These are phyloP conservation scores for Centrapalus pauciflorus DNA, from an alignment of 129 eudicot species.

Conservation along the genomic window DNA sequence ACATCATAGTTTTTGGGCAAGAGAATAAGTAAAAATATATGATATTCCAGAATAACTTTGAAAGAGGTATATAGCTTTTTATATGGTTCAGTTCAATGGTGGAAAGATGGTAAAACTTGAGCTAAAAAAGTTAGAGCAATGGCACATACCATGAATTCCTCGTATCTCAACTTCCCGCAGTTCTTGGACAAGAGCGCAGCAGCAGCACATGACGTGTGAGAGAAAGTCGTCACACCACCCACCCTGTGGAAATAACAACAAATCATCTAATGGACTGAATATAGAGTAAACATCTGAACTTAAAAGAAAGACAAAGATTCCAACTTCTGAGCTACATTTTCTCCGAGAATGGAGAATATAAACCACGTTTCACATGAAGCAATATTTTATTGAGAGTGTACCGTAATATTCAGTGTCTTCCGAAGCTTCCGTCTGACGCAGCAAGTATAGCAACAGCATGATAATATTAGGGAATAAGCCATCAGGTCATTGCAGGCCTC, in stretches of 20 bases:
- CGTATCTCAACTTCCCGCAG: constrained; percentile 88
- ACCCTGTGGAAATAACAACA: constrained; percentile 58
- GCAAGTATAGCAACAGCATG: constrained; percentile 97
- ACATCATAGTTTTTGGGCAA: too few relatives aligned
- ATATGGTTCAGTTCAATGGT: too few relatives aligned
- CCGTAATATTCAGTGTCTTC: constrained; percentile 66
- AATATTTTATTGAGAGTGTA: constrained; percentile 17
- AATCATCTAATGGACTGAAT: neutral
- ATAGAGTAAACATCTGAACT: neutral
- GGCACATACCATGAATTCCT: constrained; percentile 57
- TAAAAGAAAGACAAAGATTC: neutral
- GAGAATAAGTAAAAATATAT: too few relatives aligned
- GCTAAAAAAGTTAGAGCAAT: neutral
- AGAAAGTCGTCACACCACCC: constrained; percentile 90
- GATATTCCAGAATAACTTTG: too few relatives aligned
- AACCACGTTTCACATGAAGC: neutral
- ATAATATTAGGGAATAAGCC: constrained; percentile 88
- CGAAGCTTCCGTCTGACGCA: constrained; percentile 88
- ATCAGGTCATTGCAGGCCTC: constrained; percentile 84
- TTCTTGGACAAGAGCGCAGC: constrained; percentile 99
- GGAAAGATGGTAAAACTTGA: neutral
- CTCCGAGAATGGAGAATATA: neutral
- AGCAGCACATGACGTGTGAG: constrained; percentile 96
- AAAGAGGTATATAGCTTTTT: too few relatives aligned
- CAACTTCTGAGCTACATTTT: neutral